Evolutionary conservation across 164 flowering plant species (phyloP), one percentile per base, ranked within the genome.

Genomic region (Stephania yunnanensis): DNA sequence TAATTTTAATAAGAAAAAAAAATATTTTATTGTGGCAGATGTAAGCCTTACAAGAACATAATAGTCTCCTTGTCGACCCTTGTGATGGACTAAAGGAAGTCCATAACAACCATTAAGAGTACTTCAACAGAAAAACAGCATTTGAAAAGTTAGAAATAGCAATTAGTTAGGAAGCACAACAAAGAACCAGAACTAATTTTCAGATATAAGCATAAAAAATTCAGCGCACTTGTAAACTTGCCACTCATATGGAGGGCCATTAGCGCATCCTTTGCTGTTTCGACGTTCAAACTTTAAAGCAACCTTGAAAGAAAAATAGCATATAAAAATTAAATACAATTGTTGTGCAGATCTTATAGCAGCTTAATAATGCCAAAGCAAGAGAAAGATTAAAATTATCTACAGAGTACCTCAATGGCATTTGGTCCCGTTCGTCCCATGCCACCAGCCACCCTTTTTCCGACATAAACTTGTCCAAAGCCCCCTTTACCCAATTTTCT

Each of bases 381-480:
- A 68, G 29, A 44, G 20, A 11, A 45, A 42, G 5, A 69, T 50
- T 11, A n/a, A 9, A 61, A 74, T 52, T 30, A 44, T 29, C 2
- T 53, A 4, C 4, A 20, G 22, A 19, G 64, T 68, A 85, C 90
- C 91, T 88, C 89, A 63, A 73, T 22, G 44, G 89, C 89, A 75
- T 83, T 83, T 29, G 85, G 83, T 5, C 91, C 91, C 10, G 75
- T 83, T 46, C 69, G 72, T 7, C 79, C 87, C 52, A 65, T 64
- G 29, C 86, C 86, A 73, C 84, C 87, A 50, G 76, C 71, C 45
- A 85, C 73, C 77, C 91, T 82, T 79, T 82, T 83, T 64, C 91
- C 91, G 48, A 86, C 85, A 74, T 80, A 86, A 78, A 88, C 91
- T 79, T 88, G 91, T 29, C 91, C 91, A 75, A 88, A 88, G n/a